A percentile compares a stretch with the other conserved stretches of the same genome.
These are phyloP conservation scores for Moricandia moricandioides DNA, from an alignment of 345 rosid species.

Conservation along the genomic window DNA sequence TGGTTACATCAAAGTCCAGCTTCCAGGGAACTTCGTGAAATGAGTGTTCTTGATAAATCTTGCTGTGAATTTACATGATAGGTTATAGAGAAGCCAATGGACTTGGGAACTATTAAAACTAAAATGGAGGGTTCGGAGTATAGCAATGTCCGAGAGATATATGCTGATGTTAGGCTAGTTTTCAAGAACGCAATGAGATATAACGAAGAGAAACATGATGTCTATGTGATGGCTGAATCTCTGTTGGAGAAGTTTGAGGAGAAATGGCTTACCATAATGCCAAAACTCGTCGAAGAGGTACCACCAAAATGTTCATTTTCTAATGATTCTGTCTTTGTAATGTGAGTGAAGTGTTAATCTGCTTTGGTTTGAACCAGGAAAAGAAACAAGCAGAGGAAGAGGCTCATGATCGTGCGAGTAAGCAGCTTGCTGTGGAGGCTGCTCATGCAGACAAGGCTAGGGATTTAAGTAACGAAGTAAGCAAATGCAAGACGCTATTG, in stretches of 20 bases:
- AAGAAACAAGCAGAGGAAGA: constrained; percentile 56
- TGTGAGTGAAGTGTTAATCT: neutral
- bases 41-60: neutral
- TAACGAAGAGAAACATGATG: constrained; percentile 65
- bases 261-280: constrained; percentile 74
- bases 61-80: constrained; percentile 28
- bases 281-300: constrained; percentile 80
- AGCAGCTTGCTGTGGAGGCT: constrained; percentile 57
- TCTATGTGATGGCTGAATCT: constrained; percentile 67
- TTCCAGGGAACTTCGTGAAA: neutral
- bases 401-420: constrained; percentile 43
- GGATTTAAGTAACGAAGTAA: constrained; percentile 64
- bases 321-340: neutral
- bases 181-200: constrained; percentile 84
- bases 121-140: constrained; percentile 65
- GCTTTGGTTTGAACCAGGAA: constrained; percentile 44
- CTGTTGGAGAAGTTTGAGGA: constrained; percentile 70
- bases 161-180: constrained; percentile 79
- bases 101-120: constrained; percentile 62
- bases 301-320: neutral
- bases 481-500: neutral
- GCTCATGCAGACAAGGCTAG: constrained; percentile 55
- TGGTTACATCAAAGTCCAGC: too few species aligned
- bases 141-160: constrained; percentile 76
- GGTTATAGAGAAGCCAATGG: constrained; percentile 87